Evolutionary conservation across 768 basidiomycete species (phyloP), one percentile per base, ranked within the genome.

Genomic region (Lentinula edodes): DNA sequence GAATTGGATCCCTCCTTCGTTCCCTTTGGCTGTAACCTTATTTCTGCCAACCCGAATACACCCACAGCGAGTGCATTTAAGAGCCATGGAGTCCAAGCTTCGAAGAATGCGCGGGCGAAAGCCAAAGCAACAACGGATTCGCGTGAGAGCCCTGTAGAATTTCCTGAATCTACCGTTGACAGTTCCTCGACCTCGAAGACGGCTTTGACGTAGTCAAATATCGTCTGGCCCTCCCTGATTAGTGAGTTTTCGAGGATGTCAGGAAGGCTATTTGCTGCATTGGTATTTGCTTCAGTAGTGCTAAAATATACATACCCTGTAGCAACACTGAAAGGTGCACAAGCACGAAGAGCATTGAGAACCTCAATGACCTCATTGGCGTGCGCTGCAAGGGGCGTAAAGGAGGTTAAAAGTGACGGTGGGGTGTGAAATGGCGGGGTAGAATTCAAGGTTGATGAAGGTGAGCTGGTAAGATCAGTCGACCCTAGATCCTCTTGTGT

Each of bases 331-430:
- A 83, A 74, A 2, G 93, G 93, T 2, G 90, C 90, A 12, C 96
- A 83, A 10, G 93, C 78, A 3, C 95, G 88, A 20, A 98, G 76
- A 2, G 86, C 80, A 71, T 98, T 98, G 48, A 98, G 75, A 1
- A 88, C 79, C 5, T 83, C 79, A 3, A 95, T 76, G 23, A 93
- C 73, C 3, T 85, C 81, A 68, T 98, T 97, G 45, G 87, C 80
- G 62, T 84, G 81, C 43, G 79, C 73, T 1, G 92, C 94, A 2
- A 96, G 76, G 0, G 90, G 88, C 2, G 91, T 87, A 67, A 89
- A 93, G 2, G 87, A 80, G 0, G 87, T 80, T 41, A 95, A 76
- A 48, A 86, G 73, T 34, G 86, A 81, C 0, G 93, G 92, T 0
- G 92, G 90, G 12, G 85, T 77, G 66, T 91, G 86, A 7, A 83